Base-by-base conservation (phyloP, 768 basidiomycete species). In the Suillus subalutaceus region DNA sequence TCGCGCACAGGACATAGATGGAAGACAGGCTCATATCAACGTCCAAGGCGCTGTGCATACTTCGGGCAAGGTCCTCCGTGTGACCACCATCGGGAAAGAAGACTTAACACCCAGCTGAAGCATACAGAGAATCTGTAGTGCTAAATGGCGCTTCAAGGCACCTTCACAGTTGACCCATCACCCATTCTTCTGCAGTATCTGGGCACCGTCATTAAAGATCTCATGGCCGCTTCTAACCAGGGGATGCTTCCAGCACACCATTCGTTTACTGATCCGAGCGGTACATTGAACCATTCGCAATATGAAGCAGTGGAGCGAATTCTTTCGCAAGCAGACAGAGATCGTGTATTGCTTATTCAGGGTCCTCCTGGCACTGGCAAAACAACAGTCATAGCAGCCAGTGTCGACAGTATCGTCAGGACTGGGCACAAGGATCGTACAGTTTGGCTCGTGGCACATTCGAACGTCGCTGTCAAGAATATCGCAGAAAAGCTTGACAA, bases 91-190 rank as follows among this genome's bases (percentile, higher is more conserved):
- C 52, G 90, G 89, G 2, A 83, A 81, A 38, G 87, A 83, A 63
- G 78, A 77, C 37, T 83, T 82, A 0, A 92, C 89, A 1, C 77
- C 68, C 20, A n/a, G 89, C 91, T 3, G 89, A 91, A 63, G 61
- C 68, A 4, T 8, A 32, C 26, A 75, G 77, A 6, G 67, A 70
- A 15, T 53, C 20, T 4, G 46, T 77, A 50, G 66, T 80, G 9
- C 73, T 74, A 40, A n/a, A 1, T 32, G 7, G 63, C 69, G 0
- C 38, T 81, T 13, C 75, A 77, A 35, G 15, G 56, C 2, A 23
- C 1, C 4, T 63, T 67, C 0, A 66, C 41, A n/a, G 1, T 67
- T 79, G 44, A 41, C 74, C 23, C 63, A 66, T 1, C 62, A 68
- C 26, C 72, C 73, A 0, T 77, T 78, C 52, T 74, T 79, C 43